Base-by-base conservation (phyloP, 1,284 basidiomycete genomes). In the Apiotrichum akiyoshidainum region DNA sequence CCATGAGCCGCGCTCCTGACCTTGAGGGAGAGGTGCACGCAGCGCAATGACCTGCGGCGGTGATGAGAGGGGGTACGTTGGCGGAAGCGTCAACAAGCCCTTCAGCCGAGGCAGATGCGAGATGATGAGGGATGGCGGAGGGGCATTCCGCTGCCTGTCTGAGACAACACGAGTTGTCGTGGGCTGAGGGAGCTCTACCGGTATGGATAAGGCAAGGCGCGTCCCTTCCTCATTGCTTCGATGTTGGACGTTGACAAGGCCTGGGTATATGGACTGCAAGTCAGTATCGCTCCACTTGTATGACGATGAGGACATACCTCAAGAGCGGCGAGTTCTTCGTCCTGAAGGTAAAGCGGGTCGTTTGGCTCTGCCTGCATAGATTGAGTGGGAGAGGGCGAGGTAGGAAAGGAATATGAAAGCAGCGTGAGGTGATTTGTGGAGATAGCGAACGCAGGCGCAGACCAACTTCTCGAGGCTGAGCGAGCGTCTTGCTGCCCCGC, bases 221-320 rank as follows among this genome's bases (percentile, higher is more conserved):
- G 17, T 56, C 56, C 42, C 55, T 35, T 62, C 47, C 42, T 10
- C 33, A 13, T 26, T 11, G 0, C 60, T 59, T 41, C 63, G 61
- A 1, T 63, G 54, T 17, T 60, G 65, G n/a, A 63, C 22, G 11
- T 33, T 26, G 33, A 69, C 54, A 14, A 58, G 63, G 2, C 55
- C 60, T 2, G 69, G 69, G 57, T 75, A 73, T 46, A 75, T 73
- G 8, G 73, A 68, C 73, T 73, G 52, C 17, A 10, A 40, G 26
- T 6, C 33, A 31, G 12, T n/a, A 7, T 34, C 4, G 14, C n/a
- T n/a, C n/a, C n/a, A n/a, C 22, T 16, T 13, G 11, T 13, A 33
- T 6, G 6, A 6, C 4, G 14, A 6, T 37, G 31, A 19, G 19
- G 45, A 34, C 69, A 57, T 33, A 71, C 72, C 55, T 72, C 67